phyloP scores from a whole-genome alignment of 305 asterid genomes.

The Ilex paraguariensis region DNA sequence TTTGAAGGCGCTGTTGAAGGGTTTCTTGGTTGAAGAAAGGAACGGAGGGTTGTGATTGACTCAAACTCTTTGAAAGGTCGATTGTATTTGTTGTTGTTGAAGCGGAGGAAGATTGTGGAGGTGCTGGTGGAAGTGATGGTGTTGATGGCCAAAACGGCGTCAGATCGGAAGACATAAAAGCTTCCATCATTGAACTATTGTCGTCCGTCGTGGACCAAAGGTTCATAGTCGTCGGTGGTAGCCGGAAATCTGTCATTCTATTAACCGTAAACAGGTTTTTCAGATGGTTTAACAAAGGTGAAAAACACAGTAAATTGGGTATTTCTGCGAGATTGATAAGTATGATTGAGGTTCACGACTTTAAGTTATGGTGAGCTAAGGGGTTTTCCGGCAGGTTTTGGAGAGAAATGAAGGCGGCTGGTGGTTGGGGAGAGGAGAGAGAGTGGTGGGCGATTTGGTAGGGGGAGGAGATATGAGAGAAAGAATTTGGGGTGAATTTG shows the following conservation, averaged over 20 bases:
- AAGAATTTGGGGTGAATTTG: slow-evolving; percentile 8
- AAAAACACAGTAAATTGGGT: not conserved
- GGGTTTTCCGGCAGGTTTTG: not conserved
- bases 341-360: no score
- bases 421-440: not conserved
- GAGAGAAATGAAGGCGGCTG: not conserved
- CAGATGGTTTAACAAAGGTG: not conserved
- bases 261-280: not conserved
- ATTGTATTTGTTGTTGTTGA: not conserved
- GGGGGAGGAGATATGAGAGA: slow-evolving; percentile 4
- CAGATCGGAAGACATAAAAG: not conserved
- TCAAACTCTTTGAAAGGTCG: slow-evolving; percentile 10
- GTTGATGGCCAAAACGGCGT: not conserved
- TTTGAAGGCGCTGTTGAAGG: slow-evolving; percentile 71
- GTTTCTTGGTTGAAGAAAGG: slow-evolving; percentile 57
- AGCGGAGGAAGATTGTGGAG: not conserved
- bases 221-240: not conserved
- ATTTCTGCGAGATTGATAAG: no score
- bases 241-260: not conserved
- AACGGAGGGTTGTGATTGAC: not conserved
- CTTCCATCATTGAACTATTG: not conserved
- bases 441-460: not conserved
- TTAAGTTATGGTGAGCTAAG: not conserved
- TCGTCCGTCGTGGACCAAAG: not conserved
- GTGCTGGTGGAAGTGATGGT: not conserved